Evolutionary conservation across 2,329 filamentous ascomycete genomes (phyloP), one percentile per base, ranked within the genome.

Genomic region (Helotiales sp.): DNA sequence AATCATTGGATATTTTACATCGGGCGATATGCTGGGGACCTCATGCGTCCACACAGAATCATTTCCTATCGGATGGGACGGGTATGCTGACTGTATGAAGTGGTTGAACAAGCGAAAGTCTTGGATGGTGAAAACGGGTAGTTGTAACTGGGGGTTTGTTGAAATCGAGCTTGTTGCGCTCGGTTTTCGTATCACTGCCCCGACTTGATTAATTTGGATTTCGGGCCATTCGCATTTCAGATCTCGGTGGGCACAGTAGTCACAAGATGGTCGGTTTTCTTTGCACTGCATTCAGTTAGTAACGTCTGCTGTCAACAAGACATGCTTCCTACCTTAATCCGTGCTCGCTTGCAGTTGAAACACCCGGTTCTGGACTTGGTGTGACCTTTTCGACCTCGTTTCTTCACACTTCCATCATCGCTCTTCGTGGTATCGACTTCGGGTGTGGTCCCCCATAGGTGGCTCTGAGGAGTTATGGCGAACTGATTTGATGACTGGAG

Each of bases 21-120:
- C 86, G 65, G 91, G 86, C 0, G 89, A 88, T 64, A 91, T 84
- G 70, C 86, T 87, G 0, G 89, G 89, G 24, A 92, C 85, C 63
- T 90, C 85, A 43, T 90, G 88, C 6, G 85, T 87, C 90, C 90
- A 92, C 11, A 90, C 81, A 13, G 84, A 81, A 71, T 91, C 87
- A 70, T 89, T 88, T 54, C 87, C 88, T 20, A 90, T 77, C 0
- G 89, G 89, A 32, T 91, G 83, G 75, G 88, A 86, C 2, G 89
- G 89, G 72, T 87, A 87, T 70, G 86, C 88, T 32, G 82, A 80
- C 28, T 85, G 79, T 17, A 91, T 78, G 71, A 91, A 91, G 75
- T 91, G 86, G 74, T 91, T 87, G 72, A 91, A 91, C 76, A 90
- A 84, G 49, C 88, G 85, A 86, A 91, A 90, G 72, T 91, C 89